These are phyloP conservation scores for Neurospora discreta DNA, from an alignment of 495 filamentous ascomycete species.

Conservation along the genomic window DNA sequence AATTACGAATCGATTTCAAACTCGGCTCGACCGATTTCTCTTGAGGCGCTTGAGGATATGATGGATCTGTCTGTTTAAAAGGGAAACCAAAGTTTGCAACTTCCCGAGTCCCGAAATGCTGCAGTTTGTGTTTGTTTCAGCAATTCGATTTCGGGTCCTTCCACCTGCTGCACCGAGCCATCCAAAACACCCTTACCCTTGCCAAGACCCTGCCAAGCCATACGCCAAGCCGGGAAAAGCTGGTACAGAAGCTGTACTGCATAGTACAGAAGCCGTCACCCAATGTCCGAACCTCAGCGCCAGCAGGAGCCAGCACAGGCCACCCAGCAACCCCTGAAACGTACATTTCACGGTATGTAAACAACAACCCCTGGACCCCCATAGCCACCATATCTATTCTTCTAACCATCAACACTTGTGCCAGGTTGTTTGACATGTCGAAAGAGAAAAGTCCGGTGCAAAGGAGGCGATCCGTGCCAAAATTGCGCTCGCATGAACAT, in stretches of 20 bases:
- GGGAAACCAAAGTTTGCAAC: neutral
- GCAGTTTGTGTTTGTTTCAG: neutral
- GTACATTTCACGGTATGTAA: constrained; percentile 22
- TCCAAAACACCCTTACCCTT: neutral
- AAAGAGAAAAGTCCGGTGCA: constrained; percentile 27
- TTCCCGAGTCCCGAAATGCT: neutral
- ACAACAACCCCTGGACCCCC: neutral
- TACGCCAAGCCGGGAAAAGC: neutral
- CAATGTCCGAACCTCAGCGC: neutral
- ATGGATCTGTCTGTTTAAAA: neutral
- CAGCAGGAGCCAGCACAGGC: neutral
- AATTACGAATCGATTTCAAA: neutral
- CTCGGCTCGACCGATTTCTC: neutral
- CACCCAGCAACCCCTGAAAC: constrained; percentile 19
- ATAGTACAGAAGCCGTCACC: neutral
- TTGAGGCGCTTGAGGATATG: neutral
- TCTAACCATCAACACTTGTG: neutral
- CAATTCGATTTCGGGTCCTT: neutral
- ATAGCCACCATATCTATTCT: neutral
- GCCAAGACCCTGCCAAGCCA: neutral
- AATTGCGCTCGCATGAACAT: constrained; percentile 25
- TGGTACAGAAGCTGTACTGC: neutral
- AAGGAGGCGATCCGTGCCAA: constrained; percentile 22
- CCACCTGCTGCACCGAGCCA: neutral
- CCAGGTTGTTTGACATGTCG: constrained; percentile 28